Base-by-base conservation (phyloP, 495 filamentous ascomycete species). In the Pyrenula aspistea region DNA sequence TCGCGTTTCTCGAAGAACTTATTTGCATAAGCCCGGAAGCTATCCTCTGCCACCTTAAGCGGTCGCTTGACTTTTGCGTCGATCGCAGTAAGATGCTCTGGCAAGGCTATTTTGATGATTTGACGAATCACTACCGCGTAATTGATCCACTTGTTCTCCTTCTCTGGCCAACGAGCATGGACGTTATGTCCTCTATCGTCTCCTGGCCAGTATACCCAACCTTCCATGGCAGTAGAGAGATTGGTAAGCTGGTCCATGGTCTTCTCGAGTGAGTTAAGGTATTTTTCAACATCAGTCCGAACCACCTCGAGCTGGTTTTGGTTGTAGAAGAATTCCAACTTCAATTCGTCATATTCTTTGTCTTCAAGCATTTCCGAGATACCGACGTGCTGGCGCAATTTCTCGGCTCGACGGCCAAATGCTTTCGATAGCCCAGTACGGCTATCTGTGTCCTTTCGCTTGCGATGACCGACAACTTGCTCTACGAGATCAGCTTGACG, bases 371-470 rank as follows among this genome's bases (percentile, higher is more conserved):
- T 68, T 58, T 84, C 81, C 0, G 81, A 78, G 20, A 85, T 63
- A 3, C 83, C 83, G 62, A 86, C 77, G 68, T 88, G 79, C 71
- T 86, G 76, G 64, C 82, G 72, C 61, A 85, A 58, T 63, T 91
- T 92, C 67, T 92, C 91, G 22, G 87, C 88, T 31, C 88, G 83
- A 57, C 89, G 85, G 54, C 86, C 86, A 71, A 98, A 91, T 1
- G 86, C 89, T 61, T 95, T 92, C 1, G 88, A 84, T 21, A 97
- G 71, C 20, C 88, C 88, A 36, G 85, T 75, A 51, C 87, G 81
- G 55, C 92, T 86, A 72, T 96, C 90, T 0, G 89, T 91, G 59
- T 95, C 89, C 63, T 94, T 94, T 59, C 89, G 83, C 70, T 93
- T 93, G 48, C 89, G 80, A 51, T 83, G 80, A 55, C 81, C 77